Evolutionary conservation across 1,284 basidiomycete species (phyloP).

Genomic region (Laetiporus sulphureus): DNA sequence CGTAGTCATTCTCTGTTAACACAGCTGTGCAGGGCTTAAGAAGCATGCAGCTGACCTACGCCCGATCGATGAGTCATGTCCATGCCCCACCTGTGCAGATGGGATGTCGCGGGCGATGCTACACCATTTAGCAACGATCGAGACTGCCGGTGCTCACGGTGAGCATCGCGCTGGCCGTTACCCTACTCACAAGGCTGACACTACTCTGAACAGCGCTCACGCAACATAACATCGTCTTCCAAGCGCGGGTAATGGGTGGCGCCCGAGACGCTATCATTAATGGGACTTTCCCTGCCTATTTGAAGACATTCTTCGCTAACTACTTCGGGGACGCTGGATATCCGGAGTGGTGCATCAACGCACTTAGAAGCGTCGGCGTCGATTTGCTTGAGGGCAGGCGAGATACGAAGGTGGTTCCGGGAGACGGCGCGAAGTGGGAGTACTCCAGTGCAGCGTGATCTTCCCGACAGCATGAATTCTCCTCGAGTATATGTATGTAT

Average conservation of each 20-base stretch:
- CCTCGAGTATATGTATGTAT: too few species aligned
- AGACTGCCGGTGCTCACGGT: slow-evolving; percentile 80
- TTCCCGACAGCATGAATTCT: background rate
- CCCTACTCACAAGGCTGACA: too few species aligned
- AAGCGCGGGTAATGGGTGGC: slow-evolving; percentile 75
- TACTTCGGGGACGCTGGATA: slow-evolving; percentile 70
- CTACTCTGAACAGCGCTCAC: too few species aligned
- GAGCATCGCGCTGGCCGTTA: too few species aligned
- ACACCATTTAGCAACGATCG: slow-evolving; percentile 66
- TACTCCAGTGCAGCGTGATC: slow-evolving; percentile 18
- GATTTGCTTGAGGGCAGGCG: slow-evolving; percentile 55
- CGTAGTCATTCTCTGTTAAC: background rate
- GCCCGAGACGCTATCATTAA: slow-evolving; percentile 73
- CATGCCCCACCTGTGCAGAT: slow-evolving; percentile 71
- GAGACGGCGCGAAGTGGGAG: slow-evolving; percentile 71
- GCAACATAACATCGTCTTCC: slow-evolving; percentile 75
- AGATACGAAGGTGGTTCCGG: slow-evolving; percentile 42
- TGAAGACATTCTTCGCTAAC: slow-evolving; percentile 62
- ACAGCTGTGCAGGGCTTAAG: slow-evolving; percentile 40
- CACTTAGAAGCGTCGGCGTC: slow-evolving; percentile 67
- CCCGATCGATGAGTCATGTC: slow-evolving; percentile 68
- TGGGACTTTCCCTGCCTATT: slow-evolving; percentile 70
- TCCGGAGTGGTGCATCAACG: slow-evolving; percentile 80
- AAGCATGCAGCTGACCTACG: slow-evolving; percentile 63
- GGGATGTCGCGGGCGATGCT: slow-evolving; percentile 64